Percentiles rank a stretch among this genome's conserved stretches.
These are phyloP conservation scores for Mentha longifolia DNA, from an alignment of 257 asterid genomes.

Conservation along the genomic window DNA sequence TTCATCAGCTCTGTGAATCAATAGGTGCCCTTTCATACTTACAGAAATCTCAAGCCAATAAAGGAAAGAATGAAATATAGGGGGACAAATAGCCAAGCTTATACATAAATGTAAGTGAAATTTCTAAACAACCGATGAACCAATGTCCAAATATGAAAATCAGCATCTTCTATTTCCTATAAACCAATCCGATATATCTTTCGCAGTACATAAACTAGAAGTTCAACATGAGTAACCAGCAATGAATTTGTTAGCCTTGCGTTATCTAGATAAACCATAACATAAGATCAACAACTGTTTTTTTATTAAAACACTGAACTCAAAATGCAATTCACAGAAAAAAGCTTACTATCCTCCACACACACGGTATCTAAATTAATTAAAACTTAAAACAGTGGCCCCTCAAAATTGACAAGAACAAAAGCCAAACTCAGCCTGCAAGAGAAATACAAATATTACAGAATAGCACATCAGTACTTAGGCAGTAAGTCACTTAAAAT, in stretches of 20 bases:
- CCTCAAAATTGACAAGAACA: constrained; percentile 1
- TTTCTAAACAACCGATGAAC: neutral
- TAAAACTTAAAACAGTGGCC: neutral
- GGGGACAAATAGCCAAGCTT: neutral
- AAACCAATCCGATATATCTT: neutral
- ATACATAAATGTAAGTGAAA: neutral
- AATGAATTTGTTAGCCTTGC: neutral
- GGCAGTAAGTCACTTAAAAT: neutral
- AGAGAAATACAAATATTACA: constrained; percentile 1
- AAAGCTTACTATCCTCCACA: neutral
- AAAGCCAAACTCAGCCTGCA: constrained; percentile 21
- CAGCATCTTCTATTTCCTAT: neutral
- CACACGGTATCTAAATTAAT: neutral
- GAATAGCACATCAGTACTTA: neutral
- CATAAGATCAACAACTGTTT: neutral
- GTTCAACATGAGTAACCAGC: neutral
- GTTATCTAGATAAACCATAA: neutral
- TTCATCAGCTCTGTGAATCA: neutral
- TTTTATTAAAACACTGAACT: neutral
- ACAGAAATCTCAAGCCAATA: neutral
- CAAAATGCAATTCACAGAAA: neutral
- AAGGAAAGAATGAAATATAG: neutral
- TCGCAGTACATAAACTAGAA: neutral
- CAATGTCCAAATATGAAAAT: neutral
- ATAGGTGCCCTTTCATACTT: neutral